Evolutionary conservation across 768 basidiomycete species (phyloP).

Genomic region (Hericium alpestre): DNA sequence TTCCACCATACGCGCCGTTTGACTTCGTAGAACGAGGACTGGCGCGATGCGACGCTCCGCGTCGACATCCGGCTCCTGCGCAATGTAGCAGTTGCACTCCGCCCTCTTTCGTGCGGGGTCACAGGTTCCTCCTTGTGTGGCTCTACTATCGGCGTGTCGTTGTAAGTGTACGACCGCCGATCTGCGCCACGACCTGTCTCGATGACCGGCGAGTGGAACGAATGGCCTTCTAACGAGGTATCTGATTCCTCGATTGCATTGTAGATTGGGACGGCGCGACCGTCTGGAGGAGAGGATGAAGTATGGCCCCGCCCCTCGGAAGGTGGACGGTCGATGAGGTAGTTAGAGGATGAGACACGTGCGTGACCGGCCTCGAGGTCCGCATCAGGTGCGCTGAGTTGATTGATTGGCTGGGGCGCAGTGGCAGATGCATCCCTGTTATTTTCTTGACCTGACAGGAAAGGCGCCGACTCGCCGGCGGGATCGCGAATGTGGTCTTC

Average conservation of each 20-base stretch:
- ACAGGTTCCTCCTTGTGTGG: background rate
- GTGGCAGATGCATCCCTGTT: background rate
- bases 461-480: background rate
- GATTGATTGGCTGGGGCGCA: background rate
- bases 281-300: background rate
- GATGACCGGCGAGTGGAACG: conserved; percentile 11
- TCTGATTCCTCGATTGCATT: conserved; percentile 18
- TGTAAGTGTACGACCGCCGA: background rate
- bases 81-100: conserved; percentile 1
- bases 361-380: background rate
- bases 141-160: background rate
- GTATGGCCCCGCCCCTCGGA: background rate
- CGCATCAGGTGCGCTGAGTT: background rate
- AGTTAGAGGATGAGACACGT: background rate
- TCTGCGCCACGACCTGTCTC: background rate
- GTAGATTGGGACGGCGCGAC: conserved; percentile 8
- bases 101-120: background rate
- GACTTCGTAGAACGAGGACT: conserved; percentile 34
- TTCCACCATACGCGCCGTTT: conserved; percentile 31
- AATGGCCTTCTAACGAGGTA: conserved; percentile 20
- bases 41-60: conserved; percentile 10
- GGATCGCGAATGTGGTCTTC: conserved; percentile 25
- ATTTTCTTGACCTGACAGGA: background rate
- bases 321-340: background rate
- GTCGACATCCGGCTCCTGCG: conserved; percentile 3